Percentiles rank a stretch among this genome's conserved stretches.
phyloP scores from a whole-genome alignment of 2,329 filamentous ascomycete species.

The Neofusicoccum kwambonambiense region DNA sequence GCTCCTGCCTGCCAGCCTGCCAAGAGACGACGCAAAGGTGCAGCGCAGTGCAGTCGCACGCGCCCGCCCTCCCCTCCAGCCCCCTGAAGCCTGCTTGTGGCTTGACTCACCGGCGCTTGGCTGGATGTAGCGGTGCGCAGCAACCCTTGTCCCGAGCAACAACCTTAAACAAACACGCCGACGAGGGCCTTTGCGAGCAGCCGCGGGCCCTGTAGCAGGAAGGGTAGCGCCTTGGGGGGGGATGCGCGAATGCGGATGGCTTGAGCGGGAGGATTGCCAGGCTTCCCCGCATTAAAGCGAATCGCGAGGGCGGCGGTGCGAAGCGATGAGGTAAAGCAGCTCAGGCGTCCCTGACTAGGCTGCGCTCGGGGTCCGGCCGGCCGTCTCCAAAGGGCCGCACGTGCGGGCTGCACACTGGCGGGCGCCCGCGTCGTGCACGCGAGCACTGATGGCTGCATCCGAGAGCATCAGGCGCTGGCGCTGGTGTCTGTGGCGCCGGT shows the following conservation, averaged over 20 bases:
- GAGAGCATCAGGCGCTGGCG: neutral
- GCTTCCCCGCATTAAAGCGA: slow-evolving; percentile 8
- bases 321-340: neutral
- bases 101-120: neutral
- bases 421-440: too few species aligned
- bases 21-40: too few species aligned
- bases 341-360: slow-evolving; percentile 4
- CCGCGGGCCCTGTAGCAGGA: neutral
- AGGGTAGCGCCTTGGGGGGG: neutral
- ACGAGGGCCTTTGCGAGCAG: neutral
- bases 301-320: neutral
- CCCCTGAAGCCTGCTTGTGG: neutral
- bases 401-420: neutral
- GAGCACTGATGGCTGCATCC: too few species aligned
- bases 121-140: neutral
- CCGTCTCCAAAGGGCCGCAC: neutral
- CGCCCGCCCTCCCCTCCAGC: neutral
- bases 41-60: neutral
- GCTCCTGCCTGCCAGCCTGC: too few species aligned
- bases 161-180: neutral
- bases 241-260: neutral
- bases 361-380: neutral
- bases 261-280: neutral
- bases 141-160: neutral
- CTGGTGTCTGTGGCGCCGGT: neutral